Evolutionary conservation across 179 eudicot genomes (phyloP), one percentile per base, ranked within the genome.

Genomic region (Gypsophila paniculata): DNA sequence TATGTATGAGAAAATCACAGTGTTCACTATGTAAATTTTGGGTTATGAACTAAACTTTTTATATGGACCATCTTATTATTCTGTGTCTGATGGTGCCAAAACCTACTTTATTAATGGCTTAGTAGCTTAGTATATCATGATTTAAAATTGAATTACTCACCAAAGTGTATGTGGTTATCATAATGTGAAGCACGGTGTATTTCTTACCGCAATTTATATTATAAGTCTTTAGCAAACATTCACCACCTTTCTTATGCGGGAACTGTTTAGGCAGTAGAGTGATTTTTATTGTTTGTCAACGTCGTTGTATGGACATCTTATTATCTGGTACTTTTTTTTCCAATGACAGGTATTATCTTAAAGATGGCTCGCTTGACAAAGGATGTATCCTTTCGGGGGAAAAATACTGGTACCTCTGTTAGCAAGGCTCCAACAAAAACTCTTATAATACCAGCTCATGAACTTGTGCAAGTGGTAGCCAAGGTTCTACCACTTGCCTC

Each of bases 381-480:
- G 75, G 83, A 83, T 78, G 84, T 80, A 71, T 77, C 90, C 68
- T 78, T 83, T 29, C 80, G 52, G 57, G 90, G 86, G 65, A 80
- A 79, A 55, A 86, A 82, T 76, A 72, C 71, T 64, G 75, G 66
- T 66, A 73, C 79, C 58, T 91, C 87, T 73, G 52, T 78, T 67
- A 80, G 76, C 74, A 91, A 86, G 78, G 84, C 86, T 73, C 88
- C 89, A 57, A 77, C 85, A 53, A 84, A 77, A 85, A 87, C 83
- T 53, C 79, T 90, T 59, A 88, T 91, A 34, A 82, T 93, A 73
- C 86, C 96, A 39, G 84, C 90, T 77, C 78, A 85, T 65, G 97
- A 94, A 72, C 85, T 94, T 75, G 92, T 90, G 63, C 99, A 94
- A 82, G 82, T 94, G 70, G 83, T 84, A 65, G 96, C 96, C 32